These are phyloP conservation scores for Eimeria sp. DNA, from an alignment of 169 alveolate species.

Conservation along the genomic window DNA sequence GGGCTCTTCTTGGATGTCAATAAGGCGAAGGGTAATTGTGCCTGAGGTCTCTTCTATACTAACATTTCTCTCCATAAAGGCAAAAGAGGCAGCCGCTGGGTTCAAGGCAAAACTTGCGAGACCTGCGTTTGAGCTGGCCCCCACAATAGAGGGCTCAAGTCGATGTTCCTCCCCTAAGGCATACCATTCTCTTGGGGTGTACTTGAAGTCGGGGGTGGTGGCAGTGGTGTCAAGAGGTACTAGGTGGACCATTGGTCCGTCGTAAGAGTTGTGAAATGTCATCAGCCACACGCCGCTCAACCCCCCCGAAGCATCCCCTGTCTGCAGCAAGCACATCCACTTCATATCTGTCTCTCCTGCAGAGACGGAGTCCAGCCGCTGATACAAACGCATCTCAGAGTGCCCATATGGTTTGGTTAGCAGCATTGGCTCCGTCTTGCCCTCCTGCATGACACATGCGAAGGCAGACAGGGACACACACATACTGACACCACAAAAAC, in stretches of 20 bases:
- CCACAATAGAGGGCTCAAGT: constrained; percentile 37
- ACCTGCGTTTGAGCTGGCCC: neutral
- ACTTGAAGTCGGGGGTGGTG: constrained; percentile 48
- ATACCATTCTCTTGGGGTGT: constrained; percentile 74
- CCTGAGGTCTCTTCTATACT: constrained; percentile 79
- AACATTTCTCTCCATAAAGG: neutral
- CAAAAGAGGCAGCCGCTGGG: neutral
- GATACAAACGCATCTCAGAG: constrained; percentile 9
- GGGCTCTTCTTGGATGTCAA: constrained; percentile 9
- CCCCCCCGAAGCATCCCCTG: neutral
- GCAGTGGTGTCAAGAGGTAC: constrained; percentile 75
- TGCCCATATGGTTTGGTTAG: constrained; percentile 65
- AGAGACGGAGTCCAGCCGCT: neutral
- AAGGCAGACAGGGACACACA: neutral
- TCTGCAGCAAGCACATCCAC: constrained; percentile 7
- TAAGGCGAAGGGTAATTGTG: constrained; percentile 34
- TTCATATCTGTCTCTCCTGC: neutral
- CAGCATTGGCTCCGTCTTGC: constrained; percentile 19
- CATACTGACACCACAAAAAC: neutral
- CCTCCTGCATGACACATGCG: neutral
- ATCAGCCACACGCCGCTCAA: constrained; percentile 32
- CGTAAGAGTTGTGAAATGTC: constrained; percentile 28
- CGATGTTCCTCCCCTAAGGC: constrained; percentile 66
- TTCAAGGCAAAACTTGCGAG: constrained; percentile 8
- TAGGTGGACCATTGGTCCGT: constrained; percentile 43